Base-by-base conservation (phyloP, 208 protist species). In the Acanthamoeba triangularis region DNA sequence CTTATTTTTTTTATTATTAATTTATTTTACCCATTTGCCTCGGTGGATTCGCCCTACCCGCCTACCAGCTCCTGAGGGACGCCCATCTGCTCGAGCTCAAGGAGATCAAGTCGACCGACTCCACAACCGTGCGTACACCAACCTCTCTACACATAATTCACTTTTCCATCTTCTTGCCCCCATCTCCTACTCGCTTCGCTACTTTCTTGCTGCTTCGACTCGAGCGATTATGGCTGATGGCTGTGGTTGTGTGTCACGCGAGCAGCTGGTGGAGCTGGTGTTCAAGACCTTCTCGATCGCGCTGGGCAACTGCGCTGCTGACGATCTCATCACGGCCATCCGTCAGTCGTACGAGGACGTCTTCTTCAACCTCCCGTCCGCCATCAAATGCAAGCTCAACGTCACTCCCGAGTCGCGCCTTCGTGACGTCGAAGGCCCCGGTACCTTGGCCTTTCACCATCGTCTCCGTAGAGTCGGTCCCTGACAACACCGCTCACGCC, bases 21-120 rank as follows among this genome's bases (percentile, higher is more conserved):
- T 65, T 8, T 67, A 30, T 49, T 49, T 49, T 49, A 49, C 7
- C 5, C 5, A 47, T 49, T 16, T 49, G 47, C 47, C 47, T 49
- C 56, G 82, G 16, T 90, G 16, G 59, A n/a, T n/a, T 63, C 23
- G 28, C 59, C 13, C 25, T 28, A 20, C 59, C 14, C 59, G 23
- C 25, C 59, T 28, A 14, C 59, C 16, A 96, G 59, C 7, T 97
- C 16, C 69, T 95, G 23, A 96, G 94, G 30, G 96, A 97, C 41
- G n/a, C 63, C 18, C 88, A 95, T 92, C 72, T 95, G 30, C 69
- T 95, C n/a, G 94, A 96, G 35, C 52, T 97, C 25, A 63, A 69
- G 59, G 96, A 97, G 47, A 72, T 97, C 56, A 97, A 87, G 69
- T 95, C 84, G 35, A 54, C 56, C 2, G 95, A 95, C 37, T 11